Conservation (phyloP, 139 green algal species). For the Gonium pectorale region DNA sequence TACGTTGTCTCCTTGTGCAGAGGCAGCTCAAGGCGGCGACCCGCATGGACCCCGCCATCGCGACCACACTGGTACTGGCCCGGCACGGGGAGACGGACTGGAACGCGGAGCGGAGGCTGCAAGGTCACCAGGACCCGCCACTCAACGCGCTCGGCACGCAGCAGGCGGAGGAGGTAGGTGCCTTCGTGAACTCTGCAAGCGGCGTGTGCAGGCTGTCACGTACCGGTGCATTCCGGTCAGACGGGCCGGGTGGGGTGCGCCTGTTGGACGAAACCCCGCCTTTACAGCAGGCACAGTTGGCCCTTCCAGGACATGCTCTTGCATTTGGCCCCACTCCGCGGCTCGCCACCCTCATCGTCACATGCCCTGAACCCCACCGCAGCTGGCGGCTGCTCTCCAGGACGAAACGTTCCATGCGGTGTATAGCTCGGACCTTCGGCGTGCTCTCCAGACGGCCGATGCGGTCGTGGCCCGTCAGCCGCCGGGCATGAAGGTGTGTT, state of each 20-base stretch:
- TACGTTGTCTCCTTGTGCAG: background rate
- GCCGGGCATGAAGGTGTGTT: background rate
- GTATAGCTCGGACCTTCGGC: conserved; percentile 34
- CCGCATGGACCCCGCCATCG: background rate
- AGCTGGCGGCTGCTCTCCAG: background rate
- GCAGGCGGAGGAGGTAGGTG: conserved; percentile 16
- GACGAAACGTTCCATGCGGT: background rate
- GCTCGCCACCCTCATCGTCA: background rate
- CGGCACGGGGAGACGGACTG: conserved; percentile 54
- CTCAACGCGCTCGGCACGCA: conserved; percentile 1
- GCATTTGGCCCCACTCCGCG: background rate
- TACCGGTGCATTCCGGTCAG: too few species aligned
- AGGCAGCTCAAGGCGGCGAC: background rate
- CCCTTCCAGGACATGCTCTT: too few species aligned
- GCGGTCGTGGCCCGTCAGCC: background rate
- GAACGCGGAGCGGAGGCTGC: conserved; percentile 46
- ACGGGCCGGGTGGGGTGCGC: too few species aligned
- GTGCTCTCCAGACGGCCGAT: conserved; percentile 5
- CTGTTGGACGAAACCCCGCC: too few species aligned
- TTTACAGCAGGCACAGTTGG: too few species aligned
- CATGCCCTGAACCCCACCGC: background rate
- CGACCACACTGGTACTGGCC: conserved; percentile 6
- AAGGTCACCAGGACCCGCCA: conserved; percentile 30
- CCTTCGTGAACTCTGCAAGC: too few species aligned
- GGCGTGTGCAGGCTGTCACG: too few species aligned